Evolutionary conservation across 1,284 basidiomycete genomes (phyloP), one percentile per base, ranked within the genome.

Genomic region (Leccinum fuscescens): DNA sequence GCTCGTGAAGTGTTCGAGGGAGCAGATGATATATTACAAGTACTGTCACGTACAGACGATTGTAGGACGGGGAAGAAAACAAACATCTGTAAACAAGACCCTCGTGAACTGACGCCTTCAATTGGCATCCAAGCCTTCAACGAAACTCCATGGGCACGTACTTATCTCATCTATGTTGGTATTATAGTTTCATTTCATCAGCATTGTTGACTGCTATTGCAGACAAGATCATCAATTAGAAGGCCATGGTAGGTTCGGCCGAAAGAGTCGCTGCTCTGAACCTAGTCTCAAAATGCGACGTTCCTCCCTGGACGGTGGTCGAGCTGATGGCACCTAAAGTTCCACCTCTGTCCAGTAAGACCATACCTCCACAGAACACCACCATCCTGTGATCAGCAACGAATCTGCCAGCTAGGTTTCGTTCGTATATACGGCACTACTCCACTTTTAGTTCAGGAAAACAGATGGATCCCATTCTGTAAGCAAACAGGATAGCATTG

Each of bases 21-120:
- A 42, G 14, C 33, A 24, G n/a, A 51, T 20, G 44, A 49, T 48
- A 15, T 64, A 63, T 63, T 8, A 57, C 57, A n/a, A n/a, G n/a
- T n/a, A 2, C 11, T 33, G 31, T 33, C 31, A 0, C 31, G 29
- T 29, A 29, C 3, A 9, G 5, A 35, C 33, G 5, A 14, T 39
- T 0, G 46, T 24, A 29, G 3, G 48, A 15, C 20, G 15, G 27
- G 62, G 6, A 33, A 27, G 42, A 51, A 56, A 44, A 33, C 33
- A 33, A 65, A 24, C 57, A 65, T 63, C 54, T 57, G 59, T 46
- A 46, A 46, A 46, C 17, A 46, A 4, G 2, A 17, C 17, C 3
- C 8, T 17, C 39, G 35, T 35, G 35, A 35, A 35, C 8, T 42
- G 0, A 42, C 39, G 4, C 37, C 15, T 39, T 39, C n/a, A 44